Conservation (phyloP, 495 filamentous ascomycete species). For the Aspergillus saccharolyticus region DNA sequence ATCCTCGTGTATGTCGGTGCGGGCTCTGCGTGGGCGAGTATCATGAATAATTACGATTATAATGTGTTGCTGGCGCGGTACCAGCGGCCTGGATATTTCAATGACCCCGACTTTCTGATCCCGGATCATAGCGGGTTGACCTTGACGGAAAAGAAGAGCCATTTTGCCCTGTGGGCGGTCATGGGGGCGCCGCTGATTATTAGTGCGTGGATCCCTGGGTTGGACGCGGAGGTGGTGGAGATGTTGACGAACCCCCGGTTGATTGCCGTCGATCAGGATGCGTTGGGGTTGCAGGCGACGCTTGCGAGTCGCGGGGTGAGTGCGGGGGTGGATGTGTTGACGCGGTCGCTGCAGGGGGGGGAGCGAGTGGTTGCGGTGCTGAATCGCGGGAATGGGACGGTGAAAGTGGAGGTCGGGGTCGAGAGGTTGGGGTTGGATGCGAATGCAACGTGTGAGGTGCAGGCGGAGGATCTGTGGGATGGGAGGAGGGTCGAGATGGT, state of each 20-base stretch:
- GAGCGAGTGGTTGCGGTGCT: conserved; percentile 30
- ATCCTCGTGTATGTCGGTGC: conserved; percentile 31
- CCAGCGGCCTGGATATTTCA: conserved; percentile 40
- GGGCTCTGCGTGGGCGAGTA: conserved; percentile 36
- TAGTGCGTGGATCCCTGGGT: conserved; percentile 34
- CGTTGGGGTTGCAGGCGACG: conserved; percentile 36
- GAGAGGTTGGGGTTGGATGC: conserved; percentile 21
- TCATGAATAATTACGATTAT: conserved; percentile 39
- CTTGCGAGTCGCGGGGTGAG: conserved; percentile 29
- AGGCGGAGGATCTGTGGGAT: conserved; percentile 21
- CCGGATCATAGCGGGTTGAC: conserved; percentile 34
- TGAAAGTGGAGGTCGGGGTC: conserved; percentile 16
- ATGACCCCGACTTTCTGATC: conserved; percentile 43
- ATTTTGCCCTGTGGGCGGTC: conserved; percentile 40
- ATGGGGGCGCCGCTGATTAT: conserved; percentile 39
- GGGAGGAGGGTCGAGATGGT: conserved; percentile 10
- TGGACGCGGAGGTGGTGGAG: conserved; percentile 27
- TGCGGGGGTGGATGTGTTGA: conserved; percentile 28
- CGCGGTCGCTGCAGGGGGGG: conserved; percentile 27
- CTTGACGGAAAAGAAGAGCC: conserved; percentile 33
- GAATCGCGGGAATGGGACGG: conserved; percentile 23
- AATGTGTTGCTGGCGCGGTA: conserved; percentile 35
- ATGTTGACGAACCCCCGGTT: conserved; percentile 34
- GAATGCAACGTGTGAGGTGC: conserved; percentile 18
- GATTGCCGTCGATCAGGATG: conserved; percentile 38